Percentiles rank a stretch among this genome's conserved stretches.
These are phyloP conservation scores for Xylaria castorea DNA, from an alignment of 495 filamentous ascomycete species.

Conservation along the genomic window DNA sequence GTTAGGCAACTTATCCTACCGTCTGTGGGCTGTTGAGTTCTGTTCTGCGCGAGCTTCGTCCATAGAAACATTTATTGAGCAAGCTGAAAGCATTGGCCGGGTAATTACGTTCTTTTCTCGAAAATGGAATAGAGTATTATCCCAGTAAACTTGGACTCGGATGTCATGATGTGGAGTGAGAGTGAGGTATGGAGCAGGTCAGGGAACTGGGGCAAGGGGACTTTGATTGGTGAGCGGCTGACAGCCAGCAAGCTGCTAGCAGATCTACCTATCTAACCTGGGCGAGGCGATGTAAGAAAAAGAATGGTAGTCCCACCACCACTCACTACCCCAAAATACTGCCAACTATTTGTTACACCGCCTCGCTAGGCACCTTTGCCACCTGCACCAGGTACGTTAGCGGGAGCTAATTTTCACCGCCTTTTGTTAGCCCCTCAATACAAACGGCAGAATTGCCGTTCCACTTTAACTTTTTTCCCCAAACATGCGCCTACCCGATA, in stretches of 20 bases:
- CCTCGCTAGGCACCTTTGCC: no score
- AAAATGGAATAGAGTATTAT: background rate
- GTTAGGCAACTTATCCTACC: constrained; percentile 21
- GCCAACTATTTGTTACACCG: no score
- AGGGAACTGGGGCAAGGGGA: background rate
- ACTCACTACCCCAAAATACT: no score
- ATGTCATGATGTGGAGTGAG: constrained; percentile 9
- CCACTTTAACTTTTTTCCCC: constrained; percentile 23
- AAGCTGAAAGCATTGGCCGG: background rate
- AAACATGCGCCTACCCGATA: no score
- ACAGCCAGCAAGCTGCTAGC: background rate
- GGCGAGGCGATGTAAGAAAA: no score
- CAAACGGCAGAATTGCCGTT: constrained; percentile 9
- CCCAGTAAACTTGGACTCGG: background rate
- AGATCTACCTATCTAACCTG: no score
- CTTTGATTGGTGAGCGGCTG: background rate
- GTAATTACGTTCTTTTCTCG: background rate
- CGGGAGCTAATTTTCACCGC: constrained; percentile 9
- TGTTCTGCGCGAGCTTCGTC: constrained; percentile 1
- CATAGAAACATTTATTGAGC: constrained; percentile 2
- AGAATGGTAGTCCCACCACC: no score
- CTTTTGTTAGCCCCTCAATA: constrained; percentile 1
- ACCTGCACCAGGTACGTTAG: no score
- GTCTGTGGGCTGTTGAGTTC: background rate
- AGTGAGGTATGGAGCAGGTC: background rate